phyloP scores from a whole-genome alignment of 345 rosid species.

The Aquilaria malaccensis region DNA sequence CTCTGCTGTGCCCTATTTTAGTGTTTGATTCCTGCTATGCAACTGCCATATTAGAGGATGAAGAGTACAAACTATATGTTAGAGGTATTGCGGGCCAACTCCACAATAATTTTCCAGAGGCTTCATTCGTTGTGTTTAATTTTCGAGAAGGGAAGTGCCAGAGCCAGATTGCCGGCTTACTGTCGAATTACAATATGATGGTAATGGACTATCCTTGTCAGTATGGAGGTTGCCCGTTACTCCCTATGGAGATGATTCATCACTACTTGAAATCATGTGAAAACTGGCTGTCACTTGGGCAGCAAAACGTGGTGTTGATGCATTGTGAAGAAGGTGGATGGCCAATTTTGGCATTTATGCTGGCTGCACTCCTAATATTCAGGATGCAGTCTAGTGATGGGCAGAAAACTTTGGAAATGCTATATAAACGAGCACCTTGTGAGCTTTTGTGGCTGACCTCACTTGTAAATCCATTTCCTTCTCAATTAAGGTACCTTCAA shows the following conservation, averaged over 20 bases:
- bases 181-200: constrained; percentile 54
- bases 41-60: constrained; percentile 37
- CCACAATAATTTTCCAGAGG: constrained; percentile 38
- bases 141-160: constrained; percentile 46
- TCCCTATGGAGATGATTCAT: constrained; percentile 57
- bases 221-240: constrained; percentile 61
- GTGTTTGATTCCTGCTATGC: constrained; percentile 64
- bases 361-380: constrained; percentile 55
- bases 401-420: constrained; percentile 54
- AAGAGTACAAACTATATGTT: constrained; percentile 37
- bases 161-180: constrained; percentile 38
- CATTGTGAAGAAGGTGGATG: constrained; percentile 66
- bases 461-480: constrained; percentile 56
- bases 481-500: constrained; percentile 66
- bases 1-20: constrained; percentile 16
- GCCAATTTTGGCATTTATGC: constrained; percentile 70
- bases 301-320: constrained; percentile 50
- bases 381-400: constrained; percentile 49
- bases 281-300: constrained; percentile 52
- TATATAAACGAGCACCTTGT: constrained; percentile 57
- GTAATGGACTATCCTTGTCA: constrained; percentile 69
- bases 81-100: constrained; percentile 48
- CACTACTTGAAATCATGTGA: constrained; percentile 62
- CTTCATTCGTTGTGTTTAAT: constrained; percentile 64
- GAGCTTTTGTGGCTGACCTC: constrained; percentile 50